Base-by-base conservation (phyloP, 345 rosid genomes). In the Eutrema yunnanense region DNA sequence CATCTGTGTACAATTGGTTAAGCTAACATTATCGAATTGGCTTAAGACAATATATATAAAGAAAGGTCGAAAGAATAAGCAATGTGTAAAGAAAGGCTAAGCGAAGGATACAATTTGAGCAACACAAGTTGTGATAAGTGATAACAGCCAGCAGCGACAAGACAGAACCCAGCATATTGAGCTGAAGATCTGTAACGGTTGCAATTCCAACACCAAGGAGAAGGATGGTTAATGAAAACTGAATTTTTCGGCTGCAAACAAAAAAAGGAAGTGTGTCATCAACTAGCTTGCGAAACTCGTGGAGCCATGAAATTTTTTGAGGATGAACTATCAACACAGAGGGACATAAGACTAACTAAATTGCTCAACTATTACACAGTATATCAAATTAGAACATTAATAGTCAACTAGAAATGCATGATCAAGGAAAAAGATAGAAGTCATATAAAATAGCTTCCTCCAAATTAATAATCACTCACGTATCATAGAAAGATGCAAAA, bases 191-290 rank as follows among this genome's bases (percentile, higher is more conserved):
- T 42, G 99, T 96, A 53, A 96, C 95, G 11, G 99, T 96, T 50
- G 99, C 99, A 74, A 96, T 92, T 77, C 98, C 99, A 80, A 96
- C 99, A 79, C 99, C 99, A 65, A 92, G 38, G 69, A 96, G 99
- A 82, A 96, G 99, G 82, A 96, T 81, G 53, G 60, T 42, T 40
- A 96, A 81, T 37, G 99, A 83, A 83, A 92, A 73, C 81, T 96
- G 99, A 67, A 96, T 78, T 37, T 77, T 87, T 74, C 89, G 85
- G 84, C 99, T 96, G 94, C 92, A 88, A 72, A 46, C 42, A 71
- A 71, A 42, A 41, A 47, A 13, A 19, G 19, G 8, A 62, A 53
- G 44, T n/a, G 37, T 59, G 49, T 67, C 61, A 57, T 51, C 2
- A 65, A 58, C 38, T 65, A 62, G 61, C 54, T 19, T 32, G 8